Conservation (phyloP, 2,329 filamentous ascomycete species). For the Metarhizium sp. region DNA sequence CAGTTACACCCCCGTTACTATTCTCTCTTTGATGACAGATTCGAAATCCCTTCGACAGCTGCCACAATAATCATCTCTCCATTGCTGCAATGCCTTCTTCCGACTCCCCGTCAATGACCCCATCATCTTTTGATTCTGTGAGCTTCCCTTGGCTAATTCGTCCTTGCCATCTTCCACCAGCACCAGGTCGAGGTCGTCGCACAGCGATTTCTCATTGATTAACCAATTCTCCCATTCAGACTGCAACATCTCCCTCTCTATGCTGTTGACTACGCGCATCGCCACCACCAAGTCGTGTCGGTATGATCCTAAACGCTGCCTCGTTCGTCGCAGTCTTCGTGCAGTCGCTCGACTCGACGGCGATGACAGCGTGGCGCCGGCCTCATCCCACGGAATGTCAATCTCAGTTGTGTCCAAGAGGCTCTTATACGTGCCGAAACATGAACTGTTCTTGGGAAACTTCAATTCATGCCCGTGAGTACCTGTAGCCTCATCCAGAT, state of each 20-base stretch:
- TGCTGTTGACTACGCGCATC: slow-evolving; percentile 77
- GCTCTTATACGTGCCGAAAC: slow-evolving; percentile 53
- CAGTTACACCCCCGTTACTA: slow-evolving; percentile 13
- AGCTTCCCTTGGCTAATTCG: slow-evolving; percentile 11
- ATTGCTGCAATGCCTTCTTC: slow-evolving; percentile 31
- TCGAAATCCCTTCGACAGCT: slow-evolving; percentile 41
- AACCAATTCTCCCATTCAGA: slow-evolving; percentile 95
- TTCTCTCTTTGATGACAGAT: slow-evolving; percentile 21
- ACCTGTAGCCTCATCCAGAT: slow-evolving; percentile 59
- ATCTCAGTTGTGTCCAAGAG: slow-evolving; percentile 49
- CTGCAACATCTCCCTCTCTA: slow-evolving; percentile 77
- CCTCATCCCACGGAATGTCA: slow-evolving; percentile 45
- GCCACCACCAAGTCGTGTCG: slow-evolving; percentile 87
- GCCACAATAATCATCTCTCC: slow-evolving; percentile 46
- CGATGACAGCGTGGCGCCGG: slow-evolving; percentile 36
- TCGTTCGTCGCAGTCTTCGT: slow-evolving; percentile 63
- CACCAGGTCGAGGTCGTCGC: slow-evolving; percentile 48
- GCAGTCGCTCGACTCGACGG: slow-evolving; percentile 44
- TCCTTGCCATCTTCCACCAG: slow-evolving; percentile 23
- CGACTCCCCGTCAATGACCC: slow-evolving; percentile 19
- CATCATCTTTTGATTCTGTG: slow-evolving; percentile 22
- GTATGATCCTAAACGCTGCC: slow-evolving; percentile 74
- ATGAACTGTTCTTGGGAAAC: slow-evolving; percentile 41
- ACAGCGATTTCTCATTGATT: slow-evolving; percentile 65
- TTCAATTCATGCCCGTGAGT: slow-evolving; percentile 19